Evolutionary conservation across 2,329 filamentous ascomycete species (phyloP), one percentile per base, ranked within the genome.

Genomic region (Apiospora kogelbergensis): DNA sequence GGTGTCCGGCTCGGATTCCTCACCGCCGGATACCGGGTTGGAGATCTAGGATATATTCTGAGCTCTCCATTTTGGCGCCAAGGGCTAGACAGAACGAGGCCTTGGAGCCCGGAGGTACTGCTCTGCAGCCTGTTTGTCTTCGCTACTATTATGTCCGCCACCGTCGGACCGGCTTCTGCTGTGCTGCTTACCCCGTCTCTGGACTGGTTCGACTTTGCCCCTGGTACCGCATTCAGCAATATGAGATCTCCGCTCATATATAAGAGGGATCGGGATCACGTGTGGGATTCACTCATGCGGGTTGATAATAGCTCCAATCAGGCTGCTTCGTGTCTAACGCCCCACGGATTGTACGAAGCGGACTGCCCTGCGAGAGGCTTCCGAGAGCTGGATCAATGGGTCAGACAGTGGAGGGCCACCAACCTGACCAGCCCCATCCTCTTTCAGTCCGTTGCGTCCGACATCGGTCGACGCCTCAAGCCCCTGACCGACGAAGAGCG

Each of bases 231-330:
- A 10, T 57, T 57, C 26, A 57, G 48, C 17, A 57, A 57, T 15
- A 6, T 57, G 2, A 4, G 4, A 5, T 33, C 48, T 1, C 48
- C 48, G 2, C 3, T 57, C 10, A 17, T 33, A 3, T 57, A 57
- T 13, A 24, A 3, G 2, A 4, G n/a, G 3, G 1, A 4, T 1
- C 26, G 26, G 26, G 26, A 33, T 10, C 2, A 3, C 1, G 26
- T 20, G 5, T 57, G 48, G 48, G 6, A 6, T n/a, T 1, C 24
- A 30, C 13, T 7, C 5, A 30, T 57, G 48, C 11, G 1, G 17
- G 26, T 9, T 15, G 17, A 33, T 15, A n/a, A 6, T 40, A 9
- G 13, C 13, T 2, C 9, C 37, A 11, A 7, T 40, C 9, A 40
- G 3, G 2, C 6, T 7, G 6, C 0, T 2, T 0, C 33, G 48